phyloP scores from a whole-genome alignment of 176 grass and related monocot genomes.

The Hyparrhenia diplandra region DNA sequence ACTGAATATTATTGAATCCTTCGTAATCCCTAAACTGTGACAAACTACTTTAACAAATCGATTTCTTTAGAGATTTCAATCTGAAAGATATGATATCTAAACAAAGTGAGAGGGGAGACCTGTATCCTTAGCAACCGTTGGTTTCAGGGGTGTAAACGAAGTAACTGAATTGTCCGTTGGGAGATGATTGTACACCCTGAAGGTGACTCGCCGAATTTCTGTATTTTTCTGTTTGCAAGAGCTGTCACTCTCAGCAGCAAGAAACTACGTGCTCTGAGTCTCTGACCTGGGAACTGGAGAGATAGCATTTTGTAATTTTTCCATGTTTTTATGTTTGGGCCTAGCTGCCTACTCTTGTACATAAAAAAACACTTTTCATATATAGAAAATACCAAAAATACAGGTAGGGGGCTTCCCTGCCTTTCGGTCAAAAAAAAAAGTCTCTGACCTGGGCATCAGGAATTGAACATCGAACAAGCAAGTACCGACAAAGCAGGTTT shows the following conservation, averaged over 20 bases:
- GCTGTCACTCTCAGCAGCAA: background rate
- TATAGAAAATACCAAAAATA: too few species aligned
- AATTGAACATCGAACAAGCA: background rate
- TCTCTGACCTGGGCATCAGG: too few species aligned
- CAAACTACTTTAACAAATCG: background rate
- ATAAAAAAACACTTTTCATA: too few species aligned
- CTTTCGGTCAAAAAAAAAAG: too few species aligned
- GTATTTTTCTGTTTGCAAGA: background rate
- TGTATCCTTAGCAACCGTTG: constrained; percentile 1
- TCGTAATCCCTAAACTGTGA: background rate
- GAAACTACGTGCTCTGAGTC: background rate
- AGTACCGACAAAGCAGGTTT: background rate
- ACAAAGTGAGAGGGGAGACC: constrained; percentile 15
- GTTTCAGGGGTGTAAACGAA: background rate
- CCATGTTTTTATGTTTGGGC: too few species aligned
- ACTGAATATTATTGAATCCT: background rate
- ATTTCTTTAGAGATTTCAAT: background rate
- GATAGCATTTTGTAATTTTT: too few species aligned
- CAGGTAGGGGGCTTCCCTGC: too few species aligned
- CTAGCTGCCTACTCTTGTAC: too few species aligned
- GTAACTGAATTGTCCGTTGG: background rate
- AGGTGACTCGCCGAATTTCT: background rate
- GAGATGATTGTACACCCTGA: background rate
- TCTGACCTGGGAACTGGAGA: background rate
- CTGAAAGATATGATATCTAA: constrained; percentile 12